Evolutionary conservation across 371 early-diverging fungal species (phyloP).

Genomic region (Conidiobolus incongruus): DNA sequence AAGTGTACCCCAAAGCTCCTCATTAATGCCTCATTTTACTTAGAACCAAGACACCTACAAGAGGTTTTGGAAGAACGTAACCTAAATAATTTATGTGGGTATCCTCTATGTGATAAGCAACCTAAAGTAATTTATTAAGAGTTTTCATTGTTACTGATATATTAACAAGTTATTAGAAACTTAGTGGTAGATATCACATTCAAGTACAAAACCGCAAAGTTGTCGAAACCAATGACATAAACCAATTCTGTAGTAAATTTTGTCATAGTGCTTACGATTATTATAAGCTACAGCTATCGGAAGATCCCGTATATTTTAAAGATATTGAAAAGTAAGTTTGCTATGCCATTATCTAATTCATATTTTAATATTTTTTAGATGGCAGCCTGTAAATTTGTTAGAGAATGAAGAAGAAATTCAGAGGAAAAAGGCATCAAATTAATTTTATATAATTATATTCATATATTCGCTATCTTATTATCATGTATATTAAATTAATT

Average conservation of each 20-base stretch:
- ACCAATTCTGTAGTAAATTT: constrained; percentile 10
- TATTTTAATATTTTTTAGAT: too few relatives aligned
- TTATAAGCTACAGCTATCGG: constrained; percentile 9
- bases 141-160: background rate
- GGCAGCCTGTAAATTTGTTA: too few relatives aligned
- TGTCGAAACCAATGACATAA: constrained; percentile 9
- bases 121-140: constrained; percentile 7
- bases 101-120: constrained; percentile 14
- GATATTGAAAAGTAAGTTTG: background rate
- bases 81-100: constrained; percentile 15
- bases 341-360: too few relatives aligned
- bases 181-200: background rate
- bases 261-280: constrained; percentile 13
- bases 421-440: too few relatives aligned
- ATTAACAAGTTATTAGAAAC: background rate
- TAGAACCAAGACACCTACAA: constrained; percentile 10
- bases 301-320: constrained; percentile 13
- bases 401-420: too few relatives aligned
- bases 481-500: too few relatives aligned
- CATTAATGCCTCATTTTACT: constrained; percentile 3
- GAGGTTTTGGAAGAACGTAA: constrained; percentile 16
- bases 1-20: background rate
- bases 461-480: too few relatives aligned
- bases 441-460: too few relatives aligned
- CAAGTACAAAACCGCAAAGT: constrained; percentile 10